Conservation (phyloP, 257 asterid genomes). For the Phtheirospermum japonicum region DNA sequence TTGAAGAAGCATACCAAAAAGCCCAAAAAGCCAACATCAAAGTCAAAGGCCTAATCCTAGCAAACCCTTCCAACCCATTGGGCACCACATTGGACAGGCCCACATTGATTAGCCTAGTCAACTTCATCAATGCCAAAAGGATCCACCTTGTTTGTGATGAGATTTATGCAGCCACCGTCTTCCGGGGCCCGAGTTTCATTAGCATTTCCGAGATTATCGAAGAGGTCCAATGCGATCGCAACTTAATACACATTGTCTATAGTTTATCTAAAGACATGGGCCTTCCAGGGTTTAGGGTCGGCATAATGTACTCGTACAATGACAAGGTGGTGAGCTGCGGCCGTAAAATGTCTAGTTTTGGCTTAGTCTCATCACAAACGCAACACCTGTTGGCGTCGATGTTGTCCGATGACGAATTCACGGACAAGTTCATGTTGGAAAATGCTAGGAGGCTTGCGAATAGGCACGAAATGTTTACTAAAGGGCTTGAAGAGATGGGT, state of each 20-base stretch:
- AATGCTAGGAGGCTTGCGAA: slow-evolving; percentile 36
- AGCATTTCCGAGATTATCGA: slow-evolving; percentile 56
- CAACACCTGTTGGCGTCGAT: slow-evolving; percentile 56
- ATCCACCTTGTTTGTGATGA: slow-evolving; percentile 89
- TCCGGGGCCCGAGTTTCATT: slow-evolving; percentile 34
- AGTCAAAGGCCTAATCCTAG: slow-evolving; percentile 62
- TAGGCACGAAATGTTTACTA: slow-evolving; percentile 38
- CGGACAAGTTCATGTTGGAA: slow-evolving; percentile 31
- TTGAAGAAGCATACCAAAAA: slow-evolving; percentile 53
- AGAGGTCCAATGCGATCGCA: slow-evolving; percentile 40
- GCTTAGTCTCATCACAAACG: slow-evolving; percentile 69
- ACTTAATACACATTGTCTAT: slow-evolving; percentile 54
- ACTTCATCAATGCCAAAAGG: slow-evolving; percentile 43
- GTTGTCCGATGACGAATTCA: slow-evolving; percentile 62
- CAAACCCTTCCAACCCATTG: slow-evolving; percentile 81
- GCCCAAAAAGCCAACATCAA: slow-evolving; percentile 49
- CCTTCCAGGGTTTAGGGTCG: slow-evolving; percentile 77
- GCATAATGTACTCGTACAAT: slow-evolving; percentile 72
- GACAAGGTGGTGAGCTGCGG: slow-evolving; percentile 46
- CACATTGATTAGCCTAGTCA: slow-evolving; percentile 39
- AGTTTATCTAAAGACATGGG: slow-evolving; percentile 87
- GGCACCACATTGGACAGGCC: slow-evolving; percentile 57
- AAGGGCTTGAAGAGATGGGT: slow-evolving; percentile 44
- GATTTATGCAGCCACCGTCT: slow-evolving; percentile 62
- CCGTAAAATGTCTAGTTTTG: slow-evolving; percentile 81